Percentiles rank a stretch among this genome's conserved stretches.
Conservation (phyloP, 257 asterid species). For the Gentiana dahurica region DNA sequence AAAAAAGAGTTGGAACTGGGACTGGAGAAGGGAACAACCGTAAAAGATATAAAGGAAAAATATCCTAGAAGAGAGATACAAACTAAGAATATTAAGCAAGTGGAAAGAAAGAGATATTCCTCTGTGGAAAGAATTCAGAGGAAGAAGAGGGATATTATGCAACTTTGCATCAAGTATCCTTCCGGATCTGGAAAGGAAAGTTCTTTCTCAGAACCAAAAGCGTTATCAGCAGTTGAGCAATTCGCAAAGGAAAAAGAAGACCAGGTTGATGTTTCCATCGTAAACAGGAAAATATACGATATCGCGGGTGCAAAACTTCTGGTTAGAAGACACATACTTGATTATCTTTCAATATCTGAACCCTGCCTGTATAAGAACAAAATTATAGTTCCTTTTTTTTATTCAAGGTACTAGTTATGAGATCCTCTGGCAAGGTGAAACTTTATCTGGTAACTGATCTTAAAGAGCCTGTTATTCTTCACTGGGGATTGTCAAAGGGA, state of each 20-base stretch:
- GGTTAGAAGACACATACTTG: slow-evolving; percentile 31
- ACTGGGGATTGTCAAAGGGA: slow-evolving; percentile 85
- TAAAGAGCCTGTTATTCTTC: slow-evolving; percentile 67
- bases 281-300: slow-evolving; percentile 44
- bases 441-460: slow-evolving; percentile 77
- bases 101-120: slow-evolving; percentile 23
- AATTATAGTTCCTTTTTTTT: background rate
- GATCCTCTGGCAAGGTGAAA: slow-evolving; percentile 44
- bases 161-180: slow-evolving; percentile 47
- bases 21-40: slow-evolving; percentile 58
- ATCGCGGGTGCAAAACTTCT: slow-evolving; percentile 62
- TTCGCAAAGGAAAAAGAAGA: slow-evolving; percentile 52
- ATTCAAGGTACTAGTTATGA: slow-evolving; percentile 64
- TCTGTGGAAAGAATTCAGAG: slow-evolving; percentile 57
- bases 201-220: slow-evolving; percentile 32
- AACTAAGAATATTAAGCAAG: slow-evolving; percentile 50
- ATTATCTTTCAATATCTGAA: background rate
- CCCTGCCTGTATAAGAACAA: slow-evolving; percentile 1
- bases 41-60: slow-evolving; percentile 48
- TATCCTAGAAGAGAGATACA: slow-evolving; percentile 53
- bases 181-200: slow-evolving; percentile 28
- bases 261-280: slow-evolving; percentile 34
- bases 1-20: slow-evolving; percentile 70
- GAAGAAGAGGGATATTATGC: slow-evolving; percentile 66
- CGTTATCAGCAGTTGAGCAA: slow-evolving; percentile 44